A percentile compares a stretch with the other conserved stretches of the same genome.
Conservation (phyloP, 2,329 filamentous ascomycete species). For the Colletotrichum truncatum region DNA sequence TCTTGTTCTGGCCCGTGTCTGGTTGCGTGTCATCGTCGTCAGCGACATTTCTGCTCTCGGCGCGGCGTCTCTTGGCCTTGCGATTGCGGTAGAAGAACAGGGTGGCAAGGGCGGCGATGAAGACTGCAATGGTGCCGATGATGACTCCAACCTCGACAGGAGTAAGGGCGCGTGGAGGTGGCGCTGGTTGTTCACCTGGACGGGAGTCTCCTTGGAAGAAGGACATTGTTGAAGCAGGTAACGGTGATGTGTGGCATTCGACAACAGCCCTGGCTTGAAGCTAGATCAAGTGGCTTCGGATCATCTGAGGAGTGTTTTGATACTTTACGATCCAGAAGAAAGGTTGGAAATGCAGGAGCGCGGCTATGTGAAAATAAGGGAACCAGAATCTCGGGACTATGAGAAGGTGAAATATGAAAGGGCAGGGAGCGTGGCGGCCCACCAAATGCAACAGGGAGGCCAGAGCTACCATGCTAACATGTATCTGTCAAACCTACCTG, state of each 20-base stretch:
- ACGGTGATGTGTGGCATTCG: background rate
- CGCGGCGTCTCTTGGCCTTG: conserved; percentile 19
- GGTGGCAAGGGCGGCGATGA: conserved; percentile 33
- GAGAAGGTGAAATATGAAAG: conserved; percentile 3
- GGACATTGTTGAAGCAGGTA: conserved; percentile 11
- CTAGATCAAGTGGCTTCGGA: background rate
- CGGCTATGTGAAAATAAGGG: background rate
- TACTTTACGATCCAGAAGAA: background rate
- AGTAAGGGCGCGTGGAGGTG: conserved; percentile 32
- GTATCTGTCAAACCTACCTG: conserved; percentile 2
- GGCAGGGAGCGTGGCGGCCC: background rate
- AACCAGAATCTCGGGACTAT: conserved; percentile 2
- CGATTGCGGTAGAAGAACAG: conserved; percentile 36
- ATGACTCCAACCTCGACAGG: conserved; percentile 39
- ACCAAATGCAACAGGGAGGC: background rate
- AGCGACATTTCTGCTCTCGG: background rate
- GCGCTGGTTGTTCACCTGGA: conserved; percentile 17
- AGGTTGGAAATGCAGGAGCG: background rate
- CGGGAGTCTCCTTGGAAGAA: conserved; percentile 30
- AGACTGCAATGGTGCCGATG: conserved; percentile 34
- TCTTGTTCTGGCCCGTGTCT: background rate
- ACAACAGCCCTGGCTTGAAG: background rate
- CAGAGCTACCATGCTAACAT: background rate
- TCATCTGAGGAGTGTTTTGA: background rate
- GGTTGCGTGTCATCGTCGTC: background rate